A percentile compares a stretch with the other conserved stretches of the same genome.
These are phyloP conservation scores for Phytophthora cryptogea DNA, from an alignment of 352 stramenopile genomes.

Conservation along the genomic window DNA sequence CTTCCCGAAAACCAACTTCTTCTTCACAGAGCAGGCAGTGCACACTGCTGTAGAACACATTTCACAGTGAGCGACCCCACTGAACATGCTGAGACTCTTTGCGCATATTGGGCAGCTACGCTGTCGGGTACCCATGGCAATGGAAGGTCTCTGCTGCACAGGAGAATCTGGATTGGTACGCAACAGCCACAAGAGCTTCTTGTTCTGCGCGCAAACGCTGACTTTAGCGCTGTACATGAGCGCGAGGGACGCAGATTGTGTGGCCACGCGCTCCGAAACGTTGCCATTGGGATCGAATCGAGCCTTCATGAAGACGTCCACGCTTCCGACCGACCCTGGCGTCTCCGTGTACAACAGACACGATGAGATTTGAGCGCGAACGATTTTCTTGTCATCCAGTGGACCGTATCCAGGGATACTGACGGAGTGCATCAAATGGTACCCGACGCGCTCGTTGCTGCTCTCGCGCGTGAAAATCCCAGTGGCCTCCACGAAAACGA, in stretches of 20 bases:
- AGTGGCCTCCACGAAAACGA: constrained; percentile 49
- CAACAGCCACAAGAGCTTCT: constrained; percentile 47
- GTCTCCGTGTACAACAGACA: constrained; percentile 47
- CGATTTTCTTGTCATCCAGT: constrained; percentile 39
- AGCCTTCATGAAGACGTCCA: constrained; percentile 46
- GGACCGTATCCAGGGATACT: constrained; percentile 36
- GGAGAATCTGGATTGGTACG: constrained; percentile 22
- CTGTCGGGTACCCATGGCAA: constrained; percentile 14
- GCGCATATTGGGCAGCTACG: constrained; percentile 35
- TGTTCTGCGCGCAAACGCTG: constrained; percentile 40
- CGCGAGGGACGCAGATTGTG: constrained; percentile 27
- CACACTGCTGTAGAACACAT: constrained; percentile 36
- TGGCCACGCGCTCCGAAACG: constrained; percentile 28
- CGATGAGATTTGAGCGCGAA: constrained; percentile 41
- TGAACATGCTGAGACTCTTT: constrained; percentile 37
- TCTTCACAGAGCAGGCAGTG: constrained; percentile 35
- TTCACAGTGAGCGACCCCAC: constrained; percentile 22
- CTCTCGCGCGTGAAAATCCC: constrained; percentile 37
- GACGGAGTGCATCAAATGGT: constrained; percentile 57
- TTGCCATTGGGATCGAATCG: constrained; percentile 36
- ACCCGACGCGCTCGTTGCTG: constrained; percentile 40
- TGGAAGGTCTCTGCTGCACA: constrained; percentile 7
- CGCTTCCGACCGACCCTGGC: constrained; percentile 13
- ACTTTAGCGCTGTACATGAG: constrained; percentile 32
- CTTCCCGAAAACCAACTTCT: constrained; percentile 33